Evolutionary conservation across 2,329 filamentous ascomycete species (phyloP), one percentile per base, ranked within the genome.

Genomic region (Byssothecium circinans): DNA sequence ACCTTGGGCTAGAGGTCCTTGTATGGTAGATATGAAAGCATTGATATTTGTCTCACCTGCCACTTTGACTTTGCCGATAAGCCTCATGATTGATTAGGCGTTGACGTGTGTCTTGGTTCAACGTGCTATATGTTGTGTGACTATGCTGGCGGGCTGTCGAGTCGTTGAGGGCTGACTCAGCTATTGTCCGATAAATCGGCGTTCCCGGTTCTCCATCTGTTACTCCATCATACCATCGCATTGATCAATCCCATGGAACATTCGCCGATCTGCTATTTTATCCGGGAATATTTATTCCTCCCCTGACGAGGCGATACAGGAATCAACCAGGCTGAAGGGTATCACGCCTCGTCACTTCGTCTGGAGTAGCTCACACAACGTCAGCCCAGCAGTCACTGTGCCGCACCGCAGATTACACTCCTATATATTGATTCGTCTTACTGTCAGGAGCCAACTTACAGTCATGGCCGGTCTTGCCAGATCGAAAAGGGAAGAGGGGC

Each of bases 311-410:
- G 10, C 23, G 23, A 25, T 10, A 25, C 5, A 10, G 23, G 5
- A 25, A 25, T 10, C 23, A 25, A 10, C 23, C 23, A 25, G 23
- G 10, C 23, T 6, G 23, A 10, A 25, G 6, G 23, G 29, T 32
- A 32, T 4, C 4, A 14, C 12, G 14, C 14, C 29, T 32, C 29
- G 29, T 8, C 29, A 32, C 29, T n/a, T 32, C 29, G 29, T 12
- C 14, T 32, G 29, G 10, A 14, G 29, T n/a, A 14, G 14, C 20
- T 25, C 20, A 12, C 10, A 29, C 42, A 12, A 17, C 29, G 27
- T 27, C 20, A 20, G 27, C 20, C 36, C 30, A 27, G 40, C 40
- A 27, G 30, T 23, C 25, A 36, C 27, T 40, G 45, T 40, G 45
- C 35, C 41, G 35, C 41, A 35, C 14, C 1, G 14, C 20, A 29